Base-by-base conservation (phyloP, 768 basidiomycete species). In the Leucocoprinus birnbaumii region DNA sequence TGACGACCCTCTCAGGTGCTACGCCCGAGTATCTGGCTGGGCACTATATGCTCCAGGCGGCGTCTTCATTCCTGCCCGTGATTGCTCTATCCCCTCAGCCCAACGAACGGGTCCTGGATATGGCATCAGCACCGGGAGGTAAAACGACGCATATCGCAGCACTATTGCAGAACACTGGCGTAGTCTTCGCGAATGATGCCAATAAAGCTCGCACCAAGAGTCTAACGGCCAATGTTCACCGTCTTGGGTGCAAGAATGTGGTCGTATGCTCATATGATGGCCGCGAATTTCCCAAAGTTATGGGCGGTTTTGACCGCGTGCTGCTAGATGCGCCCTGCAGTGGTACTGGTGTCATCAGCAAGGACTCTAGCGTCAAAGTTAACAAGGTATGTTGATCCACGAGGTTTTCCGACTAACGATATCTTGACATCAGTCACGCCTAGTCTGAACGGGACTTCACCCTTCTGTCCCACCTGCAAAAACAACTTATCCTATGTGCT, bases 11-110 rank as follows among this genome's bases (percentile, higher is more conserved):
- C n/a, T 18, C 14, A 55, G 54, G 54, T 68, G 97, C 97, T 5
- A 98, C 97, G 2, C 97, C 97, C 10, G 97, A 99, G 73, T 99
- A 99, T 71, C 84, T 99, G 37, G 94, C 97, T 0, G 97, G 97
- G 2, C 95, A 99, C 68, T 99, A 99, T 72, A 98, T 99, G 92
- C 89, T 98, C 22, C 97, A 99, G 76, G 93, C 97, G 5, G 97
- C 97, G 10, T 96, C 94, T 4, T 98, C 97, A 0, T 98, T 99
- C 80, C 82, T 99, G n/a, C 97, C 97, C 51, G 97, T 98, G 65
- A 95, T 98, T 59, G 93, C 97, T 3, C 87, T 99, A 37, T 78
- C 84, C 22, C 97, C 97, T 4, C 89, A 95, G 65, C 93, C 94
- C 2, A 83, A 91, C 57, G 97, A 98, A 66, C 89, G 95, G 10